Conservation (phyloP, 2,329 filamentous ascomycete species). For the Capronia epimyces region DNA sequence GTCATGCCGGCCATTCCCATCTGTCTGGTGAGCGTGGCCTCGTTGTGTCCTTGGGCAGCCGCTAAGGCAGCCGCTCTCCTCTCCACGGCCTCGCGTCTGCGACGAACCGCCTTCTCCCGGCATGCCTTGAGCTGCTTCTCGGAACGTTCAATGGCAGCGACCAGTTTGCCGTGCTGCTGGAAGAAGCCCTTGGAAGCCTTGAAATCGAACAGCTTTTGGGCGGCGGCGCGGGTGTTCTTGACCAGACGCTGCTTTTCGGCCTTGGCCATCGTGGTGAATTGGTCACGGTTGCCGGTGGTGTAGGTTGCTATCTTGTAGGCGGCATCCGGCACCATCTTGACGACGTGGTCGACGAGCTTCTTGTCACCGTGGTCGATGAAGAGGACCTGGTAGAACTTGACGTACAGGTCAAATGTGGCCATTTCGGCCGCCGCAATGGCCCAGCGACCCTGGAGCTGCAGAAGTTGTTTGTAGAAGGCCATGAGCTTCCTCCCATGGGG, state of each 20-base stretch:
- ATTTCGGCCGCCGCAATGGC: conserved; percentile 11
- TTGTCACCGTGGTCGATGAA: conserved; percentile 16
- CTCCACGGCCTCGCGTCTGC: neutral
- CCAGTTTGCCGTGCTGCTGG: conserved; percentile 10
- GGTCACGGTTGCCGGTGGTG: neutral
- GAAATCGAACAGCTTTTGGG: conserved; percentile 9
- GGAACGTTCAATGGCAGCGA: conserved; percentile 13
- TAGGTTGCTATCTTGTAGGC: conserved; percentile 1
- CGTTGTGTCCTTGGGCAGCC: conserved; percentile 7
- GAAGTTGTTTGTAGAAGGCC: conserved; percentile 14
- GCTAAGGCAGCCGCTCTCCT: neutral
- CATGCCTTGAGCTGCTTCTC: conserved; percentile 14
- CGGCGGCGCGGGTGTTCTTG: neutral
- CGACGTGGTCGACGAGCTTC: conserved; percentile 6
- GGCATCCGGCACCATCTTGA: conserved; percentile 12
- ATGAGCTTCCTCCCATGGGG: conserved; percentile 13
- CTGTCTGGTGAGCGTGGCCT: conserved; percentile 5
- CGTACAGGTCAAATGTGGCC: conserved; percentile 13
- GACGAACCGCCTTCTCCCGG: conserved; percentile 3
- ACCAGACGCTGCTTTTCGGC: conserved; percentile 6
- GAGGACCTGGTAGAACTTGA: conserved; percentile 14
- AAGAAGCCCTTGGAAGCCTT: conserved; percentile 13
- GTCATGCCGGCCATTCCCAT: conserved; percentile 17
- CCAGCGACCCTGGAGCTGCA: conserved; percentile 18
- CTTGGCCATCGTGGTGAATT: conserved; percentile 4